Percentiles rank a stretch among this genome's conserved stretches.
These are phyloP conservation scores for Mucor saturninus DNA, from an alignment of 371 early-diverging fungal genomes.

Conservation along the genomic window DNA sequence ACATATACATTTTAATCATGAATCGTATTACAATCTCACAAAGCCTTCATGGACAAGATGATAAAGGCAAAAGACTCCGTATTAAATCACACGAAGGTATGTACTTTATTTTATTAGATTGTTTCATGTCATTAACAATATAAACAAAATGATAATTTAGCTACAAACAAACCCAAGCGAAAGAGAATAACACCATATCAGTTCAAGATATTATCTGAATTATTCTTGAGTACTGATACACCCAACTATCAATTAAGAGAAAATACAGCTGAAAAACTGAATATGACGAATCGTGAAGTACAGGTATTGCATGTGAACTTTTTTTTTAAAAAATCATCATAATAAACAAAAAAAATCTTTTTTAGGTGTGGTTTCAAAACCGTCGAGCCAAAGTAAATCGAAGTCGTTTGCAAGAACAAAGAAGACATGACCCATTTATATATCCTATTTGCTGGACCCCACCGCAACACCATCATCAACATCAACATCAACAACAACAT, in stretches of 20 bases:
- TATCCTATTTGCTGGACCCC: constrained; percentile 23
- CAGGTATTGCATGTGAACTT: constrained; percentile 60
- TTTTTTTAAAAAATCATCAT: constrained; percentile 1
- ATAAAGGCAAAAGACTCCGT: constrained; percentile 26
- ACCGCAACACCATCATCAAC: constrained; percentile 6
- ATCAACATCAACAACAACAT: constrained; percentile 3
- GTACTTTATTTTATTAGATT: not conserved
- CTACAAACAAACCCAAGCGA: constrained; percentile 65
- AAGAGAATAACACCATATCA: constrained; percentile 79
- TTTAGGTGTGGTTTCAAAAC: constrained; percentile 37
- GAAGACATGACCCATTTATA: constrained; percentile 22
- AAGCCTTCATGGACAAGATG: constrained; percentile 1
- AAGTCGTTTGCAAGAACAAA: constrained; percentile 27
- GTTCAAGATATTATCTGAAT: constrained; percentile 64
- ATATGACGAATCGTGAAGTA: constrained; percentile 93
- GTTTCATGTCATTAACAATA: constrained; percentile 9
- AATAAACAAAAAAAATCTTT: constrained; percentile 5
- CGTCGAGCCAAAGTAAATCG: constrained; percentile 41
- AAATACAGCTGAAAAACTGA: constrained; percentile 78
- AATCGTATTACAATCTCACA: not conserved
- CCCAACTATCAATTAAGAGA: constrained; percentile 90
- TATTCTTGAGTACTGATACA: constrained; percentile 80
- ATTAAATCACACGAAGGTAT: constrained; percentile 51
- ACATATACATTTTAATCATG: not conserved
- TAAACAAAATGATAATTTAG: not conserved